These are phyloP conservation scores for Nicotiana rustica DNA, from an alignment of 305 asterid species.

Conservation along the genomic window DNA sequence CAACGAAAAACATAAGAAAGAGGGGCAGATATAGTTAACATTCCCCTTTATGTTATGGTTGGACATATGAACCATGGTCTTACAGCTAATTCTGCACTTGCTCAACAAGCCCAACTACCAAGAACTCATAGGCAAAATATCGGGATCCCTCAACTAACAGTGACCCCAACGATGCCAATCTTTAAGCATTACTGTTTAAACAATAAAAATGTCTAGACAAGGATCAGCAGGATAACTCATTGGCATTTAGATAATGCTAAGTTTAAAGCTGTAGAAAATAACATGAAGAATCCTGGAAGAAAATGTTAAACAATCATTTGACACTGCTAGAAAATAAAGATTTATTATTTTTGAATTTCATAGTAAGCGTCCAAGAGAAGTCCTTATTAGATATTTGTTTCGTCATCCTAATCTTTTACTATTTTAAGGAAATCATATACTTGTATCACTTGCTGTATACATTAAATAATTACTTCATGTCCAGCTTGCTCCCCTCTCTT, in stretches of 20 bases:
- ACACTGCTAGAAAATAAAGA: background rate
- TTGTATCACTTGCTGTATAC: constrained; percentile 8
- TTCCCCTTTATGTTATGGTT: constrained; percentile 9
- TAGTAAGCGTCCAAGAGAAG: constrained; percentile 9
- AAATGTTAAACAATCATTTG: constrained; percentile 22
- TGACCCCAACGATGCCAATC: background rate
- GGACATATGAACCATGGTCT: constrained; percentile 25
- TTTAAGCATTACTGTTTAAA: background rate
- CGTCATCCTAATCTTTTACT: constrained; percentile 16
- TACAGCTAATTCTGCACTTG: background rate
- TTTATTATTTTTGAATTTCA: background rate
- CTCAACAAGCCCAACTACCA: constrained; percentile 13
- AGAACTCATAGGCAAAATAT: background rate
- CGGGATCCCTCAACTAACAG: background rate
- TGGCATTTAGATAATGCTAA: background rate
- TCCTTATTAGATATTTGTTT: constrained; percentile 11
- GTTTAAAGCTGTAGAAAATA: background rate
- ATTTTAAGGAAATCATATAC: background rate
- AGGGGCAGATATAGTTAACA: background rate
- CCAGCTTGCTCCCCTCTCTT: constrained; percentile 25
- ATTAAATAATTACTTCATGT: background rate
- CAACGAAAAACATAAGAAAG: background rate
- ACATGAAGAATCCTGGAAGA: constrained; percentile 8
- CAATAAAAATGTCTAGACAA: constrained; percentile 29
- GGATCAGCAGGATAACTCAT: background rate